Percentiles rank a stretch among this genome's conserved stretches.
Evolutionary conservation across 768 basidiomycete genomes (phyloP).

Genomic region (Boletellus ananas): DNA sequence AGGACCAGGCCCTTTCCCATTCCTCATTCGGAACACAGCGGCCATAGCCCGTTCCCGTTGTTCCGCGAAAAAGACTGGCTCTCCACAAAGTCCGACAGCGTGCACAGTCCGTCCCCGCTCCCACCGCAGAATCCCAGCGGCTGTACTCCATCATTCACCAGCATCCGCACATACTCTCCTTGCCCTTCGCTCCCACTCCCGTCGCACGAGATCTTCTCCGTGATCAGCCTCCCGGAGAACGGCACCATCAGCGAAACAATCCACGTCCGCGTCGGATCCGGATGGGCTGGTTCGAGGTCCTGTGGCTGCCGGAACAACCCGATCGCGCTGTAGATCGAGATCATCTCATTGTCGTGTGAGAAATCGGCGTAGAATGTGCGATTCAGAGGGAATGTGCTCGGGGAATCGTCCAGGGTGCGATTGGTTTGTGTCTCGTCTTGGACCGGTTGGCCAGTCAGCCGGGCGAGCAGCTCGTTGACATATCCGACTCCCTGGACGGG

Average conservation of each 20-base stretch:
- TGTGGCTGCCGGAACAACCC: conserved; percentile 46
- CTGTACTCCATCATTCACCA: conserved; percentile 71
- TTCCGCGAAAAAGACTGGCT: conserved; percentile 66
- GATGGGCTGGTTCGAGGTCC: conserved; percentile 7
- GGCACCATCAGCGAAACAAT: conserved; percentile 56
- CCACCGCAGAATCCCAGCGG: conserved; percentile 56
- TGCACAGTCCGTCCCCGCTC: conserved; percentile 52
- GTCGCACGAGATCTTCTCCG: conserved; percentile 58
- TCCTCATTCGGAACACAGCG: conserved; percentile 42
- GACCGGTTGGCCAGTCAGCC: conserved; percentile 61
- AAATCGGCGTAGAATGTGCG: conserved; percentile 73
- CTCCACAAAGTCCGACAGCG: conserved; percentile 56
- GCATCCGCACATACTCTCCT: conserved; percentile 56
- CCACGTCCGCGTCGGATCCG: conserved; percentile 42
- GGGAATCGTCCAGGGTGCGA: conserved; percentile 58
- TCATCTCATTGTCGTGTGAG: conserved; percentile 80
- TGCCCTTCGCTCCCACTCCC: conserved; percentile 4
- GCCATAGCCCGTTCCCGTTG: conserved; percentile 67
- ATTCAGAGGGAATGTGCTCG: conserved; percentile 67
- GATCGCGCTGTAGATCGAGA: conserved; percentile 62
- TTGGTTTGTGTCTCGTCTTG: conserved; percentile 74
- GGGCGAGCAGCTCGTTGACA: conserved; percentile 79
- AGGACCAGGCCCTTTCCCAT: conserved; percentile 12
- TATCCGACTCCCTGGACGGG: conserved; percentile 81
- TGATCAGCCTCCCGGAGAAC: conserved; percentile 67